These are phyloP conservation scores for Chlamydomonas eustigma DNA, from an alignment of 139 green algal species.

Conservation along the genomic window DNA sequence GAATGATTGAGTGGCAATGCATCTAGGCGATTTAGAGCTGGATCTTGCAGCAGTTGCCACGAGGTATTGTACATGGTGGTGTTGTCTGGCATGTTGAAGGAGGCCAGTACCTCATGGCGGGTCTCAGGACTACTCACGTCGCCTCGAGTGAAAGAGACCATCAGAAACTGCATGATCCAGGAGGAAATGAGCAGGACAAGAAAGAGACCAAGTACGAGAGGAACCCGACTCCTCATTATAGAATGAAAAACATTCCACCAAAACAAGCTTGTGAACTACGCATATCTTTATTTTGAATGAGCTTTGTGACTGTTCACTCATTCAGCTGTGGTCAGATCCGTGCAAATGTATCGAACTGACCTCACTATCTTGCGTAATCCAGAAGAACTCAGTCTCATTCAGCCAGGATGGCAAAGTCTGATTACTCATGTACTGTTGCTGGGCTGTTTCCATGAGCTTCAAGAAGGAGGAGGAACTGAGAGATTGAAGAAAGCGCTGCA, in stretches of 20 bases:
- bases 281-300: background rate
- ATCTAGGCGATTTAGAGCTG: no score
- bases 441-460: conserved; percentile 20
- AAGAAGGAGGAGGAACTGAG: conserved; percentile 33
- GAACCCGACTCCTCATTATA: background rate
- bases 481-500: conserved; percentile 30
- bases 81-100: conserved; percentile 25
- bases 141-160: conserved; percentile 37
- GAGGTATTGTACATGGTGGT: conserved; percentile 40
- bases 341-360: conserved; percentile 6
- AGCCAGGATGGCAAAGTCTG: conserved; percentile 31
- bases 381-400: conserved; percentile 52
- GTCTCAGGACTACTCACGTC: conserved; percentile 21
- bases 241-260: no score
- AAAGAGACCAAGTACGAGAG: no score
- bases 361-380: conserved; percentile 37
- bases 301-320: background rate
- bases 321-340: background rate
- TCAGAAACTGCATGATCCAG: conserved; percentile 40
- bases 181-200: background rate
- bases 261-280: no score
- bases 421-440: conserved; percentile 16
- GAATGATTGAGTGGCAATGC: no score
- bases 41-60: conserved; percentile 23
- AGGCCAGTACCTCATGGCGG: conserved; percentile 17